Evolutionary conservation across 306 rosid genomes (phyloP).

Genomic region (Myrica gale): DNA sequence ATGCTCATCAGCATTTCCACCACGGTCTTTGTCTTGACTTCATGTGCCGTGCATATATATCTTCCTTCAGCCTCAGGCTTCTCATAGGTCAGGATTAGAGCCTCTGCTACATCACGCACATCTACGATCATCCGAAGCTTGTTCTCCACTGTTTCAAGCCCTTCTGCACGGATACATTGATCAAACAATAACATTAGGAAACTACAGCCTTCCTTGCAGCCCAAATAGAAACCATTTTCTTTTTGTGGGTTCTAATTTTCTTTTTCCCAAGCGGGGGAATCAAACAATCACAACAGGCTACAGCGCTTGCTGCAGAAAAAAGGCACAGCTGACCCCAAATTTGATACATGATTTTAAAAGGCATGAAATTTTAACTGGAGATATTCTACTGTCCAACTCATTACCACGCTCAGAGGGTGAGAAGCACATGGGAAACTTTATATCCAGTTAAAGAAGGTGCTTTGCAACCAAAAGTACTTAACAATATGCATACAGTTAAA

Average conservation of each 20-base stretch:
- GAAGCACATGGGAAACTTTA: background rate
- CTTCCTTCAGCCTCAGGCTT: slow-evolving; percentile 71
- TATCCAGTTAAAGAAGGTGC: background rate
- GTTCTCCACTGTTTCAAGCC: slow-evolving; percentile 52
- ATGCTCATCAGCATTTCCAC: slow-evolving; percentile 48
- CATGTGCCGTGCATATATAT: slow-evolving; percentile 51
- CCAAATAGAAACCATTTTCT: background rate
- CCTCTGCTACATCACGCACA: slow-evolving; percentile 64
- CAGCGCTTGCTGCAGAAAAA: background rate
- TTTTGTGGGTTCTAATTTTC: too few relatives aligned
- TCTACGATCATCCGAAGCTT: slow-evolving; percentile 43
- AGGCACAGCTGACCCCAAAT: background rate
- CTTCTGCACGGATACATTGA: slow-evolving; percentile 33
- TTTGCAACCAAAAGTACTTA: background rate
- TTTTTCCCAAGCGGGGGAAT: too few relatives aligned
- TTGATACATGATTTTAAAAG: background rate
- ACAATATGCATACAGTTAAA: background rate
- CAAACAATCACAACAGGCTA: background rate
- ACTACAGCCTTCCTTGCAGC: background rate
- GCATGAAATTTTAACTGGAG: background rate
- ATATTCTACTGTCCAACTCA: background rate
- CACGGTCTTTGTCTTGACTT: slow-evolving; percentile 34
- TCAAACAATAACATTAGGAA: background rate
- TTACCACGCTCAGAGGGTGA: background rate
- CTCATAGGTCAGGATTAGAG: slow-evolving; percentile 59